Evolutionary conservation across 225 moss, liverwort and hornwort genomes (phyloP).

Genomic region (Climacium dendroides): DNA sequence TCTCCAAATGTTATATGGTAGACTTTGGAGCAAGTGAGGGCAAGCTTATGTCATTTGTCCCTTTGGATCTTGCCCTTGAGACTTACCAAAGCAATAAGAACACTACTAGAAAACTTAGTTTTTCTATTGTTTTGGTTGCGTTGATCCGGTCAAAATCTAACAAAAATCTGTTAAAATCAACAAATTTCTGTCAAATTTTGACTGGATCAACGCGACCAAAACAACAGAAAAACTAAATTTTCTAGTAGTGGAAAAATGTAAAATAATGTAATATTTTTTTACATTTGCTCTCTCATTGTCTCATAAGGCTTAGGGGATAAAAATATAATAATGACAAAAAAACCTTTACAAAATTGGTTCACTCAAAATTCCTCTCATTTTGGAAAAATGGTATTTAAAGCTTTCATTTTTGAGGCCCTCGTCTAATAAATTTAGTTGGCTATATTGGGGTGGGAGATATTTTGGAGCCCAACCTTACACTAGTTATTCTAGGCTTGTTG

Average conservation of each 20-base stretch:
- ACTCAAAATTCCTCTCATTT: fast-evolving
- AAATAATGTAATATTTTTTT: not conserved
- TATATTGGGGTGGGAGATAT: fast-evolving
- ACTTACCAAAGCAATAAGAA: not conserved
- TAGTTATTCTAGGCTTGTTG: not conserved
- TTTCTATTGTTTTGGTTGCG: no score
- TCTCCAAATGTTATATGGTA: not conserved
- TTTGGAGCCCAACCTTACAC: fast-evolving
- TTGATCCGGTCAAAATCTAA: no score
- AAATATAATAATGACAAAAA: not conserved
- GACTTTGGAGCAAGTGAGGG: fast-evolving
- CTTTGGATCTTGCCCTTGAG: fast-evolving
- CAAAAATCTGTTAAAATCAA: no score
- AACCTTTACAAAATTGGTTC: fast-evolving
- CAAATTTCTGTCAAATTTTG: no score
- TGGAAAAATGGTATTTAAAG: not conserved
- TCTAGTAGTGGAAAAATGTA: no score
- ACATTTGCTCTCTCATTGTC: not conserved
- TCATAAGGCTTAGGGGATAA: fast-evolving
- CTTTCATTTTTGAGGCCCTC: not conserved
- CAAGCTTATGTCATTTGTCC: not conserved
- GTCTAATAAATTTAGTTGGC: not conserved
- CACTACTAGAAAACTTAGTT: no score
- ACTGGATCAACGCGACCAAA: no score
- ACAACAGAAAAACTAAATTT: no score